phyloP scores from a whole-genome alignment of 75 land plant species.

The Cupressus sempervirens region DNA sequence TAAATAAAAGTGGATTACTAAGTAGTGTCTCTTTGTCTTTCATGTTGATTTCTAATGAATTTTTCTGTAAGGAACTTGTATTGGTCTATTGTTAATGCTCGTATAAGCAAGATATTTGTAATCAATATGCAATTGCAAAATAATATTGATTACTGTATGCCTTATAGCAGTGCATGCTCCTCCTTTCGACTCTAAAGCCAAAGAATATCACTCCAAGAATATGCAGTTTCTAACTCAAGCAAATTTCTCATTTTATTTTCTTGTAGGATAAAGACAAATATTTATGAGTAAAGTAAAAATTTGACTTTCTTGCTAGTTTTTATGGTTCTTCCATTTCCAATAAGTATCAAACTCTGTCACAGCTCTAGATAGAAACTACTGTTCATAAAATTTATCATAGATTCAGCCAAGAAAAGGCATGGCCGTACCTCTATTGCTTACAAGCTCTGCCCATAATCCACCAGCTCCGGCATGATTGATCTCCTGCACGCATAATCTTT shows the following conservation, averaged over 20 bases:
- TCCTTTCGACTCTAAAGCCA: not conserved
- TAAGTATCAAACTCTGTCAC: not conserved
- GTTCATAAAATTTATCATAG: not conserved
- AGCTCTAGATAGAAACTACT: not conserved
- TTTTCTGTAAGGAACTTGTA: too few species aligned
- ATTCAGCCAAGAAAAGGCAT: not conserved
- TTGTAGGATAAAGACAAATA: not conserved
- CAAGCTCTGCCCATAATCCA: constrained; percentile 98
- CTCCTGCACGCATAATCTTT: constrained; percentile 46
- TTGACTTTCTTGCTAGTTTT: not conserved
- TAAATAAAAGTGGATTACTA: too few species aligned
- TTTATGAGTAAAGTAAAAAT: not conserved
- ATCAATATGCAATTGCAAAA: too few species aligned
- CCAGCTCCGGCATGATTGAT: constrained; percentile 98
- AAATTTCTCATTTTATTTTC: not conserved
- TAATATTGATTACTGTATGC: not conserved
- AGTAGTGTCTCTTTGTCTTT: too few species aligned
- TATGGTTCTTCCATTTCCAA: not conserved
- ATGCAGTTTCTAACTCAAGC: not conserved
- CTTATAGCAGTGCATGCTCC: not conserved
- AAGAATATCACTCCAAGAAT: not conserved
- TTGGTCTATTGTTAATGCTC: too few species aligned
- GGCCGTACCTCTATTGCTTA: constrained; percentile 77
- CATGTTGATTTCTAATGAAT: too few species aligned
- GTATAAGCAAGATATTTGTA: too few species aligned